Conservation (phyloP, 768 basidiomycete genomes). For the Lentinula sp. region DNA sequence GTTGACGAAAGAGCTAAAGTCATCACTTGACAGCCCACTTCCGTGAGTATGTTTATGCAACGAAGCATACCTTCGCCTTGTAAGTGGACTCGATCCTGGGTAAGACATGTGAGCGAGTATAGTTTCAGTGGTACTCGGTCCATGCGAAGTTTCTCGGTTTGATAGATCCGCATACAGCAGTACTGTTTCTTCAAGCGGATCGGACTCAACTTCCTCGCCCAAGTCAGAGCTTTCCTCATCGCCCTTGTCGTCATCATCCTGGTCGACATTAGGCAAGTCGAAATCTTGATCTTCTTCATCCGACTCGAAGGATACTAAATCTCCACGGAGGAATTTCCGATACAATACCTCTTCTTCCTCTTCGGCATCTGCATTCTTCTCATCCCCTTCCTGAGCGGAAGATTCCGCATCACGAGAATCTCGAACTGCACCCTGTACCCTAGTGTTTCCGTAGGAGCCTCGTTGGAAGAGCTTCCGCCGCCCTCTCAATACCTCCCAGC, state of each 20-base stretch:
- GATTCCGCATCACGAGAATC: conserved; percentile 16
- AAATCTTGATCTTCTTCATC: conserved; percentile 20
- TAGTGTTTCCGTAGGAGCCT: not conserved
- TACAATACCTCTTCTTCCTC: conserved; percentile 34
- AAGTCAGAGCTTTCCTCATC: not conserved
- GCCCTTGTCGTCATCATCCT: conserved; percentile 18
- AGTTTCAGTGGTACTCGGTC: conserved; percentile 29
- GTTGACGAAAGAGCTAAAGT: too few species aligned
- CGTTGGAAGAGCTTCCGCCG: conserved; percentile 2
- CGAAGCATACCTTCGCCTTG: conserved; percentile 40
- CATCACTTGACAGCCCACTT: not conserved
- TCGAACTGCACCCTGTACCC: not conserved
- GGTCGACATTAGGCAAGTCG: conserved; percentile 18
- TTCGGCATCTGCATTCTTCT: conserved; percentile 12
- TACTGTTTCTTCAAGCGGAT: conserved; percentile 33
- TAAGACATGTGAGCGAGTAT: conserved; percentile 51
- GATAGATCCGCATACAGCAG: conserved; percentile 48
- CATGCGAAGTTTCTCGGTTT: conserved; percentile 21
- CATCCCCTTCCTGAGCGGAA: conserved; percentile 11
- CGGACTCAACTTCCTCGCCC: conserved; percentile 19
- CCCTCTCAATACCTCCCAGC: conserved; percentile 13
- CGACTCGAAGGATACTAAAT: conserved; percentile 37
- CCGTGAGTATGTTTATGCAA: conserved; percentile 18
- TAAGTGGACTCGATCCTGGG: conserved; percentile 35
- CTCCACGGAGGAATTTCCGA: conserved; percentile 54